Evolutionary conservation across 768 basidiomycete species (phyloP).

Genomic region (Termitomyces sp.): DNA sequence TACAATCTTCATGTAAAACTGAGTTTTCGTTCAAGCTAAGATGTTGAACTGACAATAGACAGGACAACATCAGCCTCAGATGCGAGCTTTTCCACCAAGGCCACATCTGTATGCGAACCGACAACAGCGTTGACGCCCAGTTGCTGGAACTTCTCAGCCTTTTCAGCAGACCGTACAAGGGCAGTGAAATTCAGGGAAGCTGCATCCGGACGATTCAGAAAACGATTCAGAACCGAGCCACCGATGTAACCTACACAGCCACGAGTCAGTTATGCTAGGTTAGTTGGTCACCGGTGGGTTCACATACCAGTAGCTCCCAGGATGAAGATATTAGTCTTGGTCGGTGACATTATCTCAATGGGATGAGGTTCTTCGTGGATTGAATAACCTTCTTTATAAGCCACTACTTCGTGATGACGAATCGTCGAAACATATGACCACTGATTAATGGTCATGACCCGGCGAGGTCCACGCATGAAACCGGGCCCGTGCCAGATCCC

Average conservation of each 20-base stretch:
- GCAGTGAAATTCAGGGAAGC: slow-evolving; percentile 36
- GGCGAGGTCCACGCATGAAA: too few species aligned
- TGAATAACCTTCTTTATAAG: too few species aligned
- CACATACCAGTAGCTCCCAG: slow-evolving; percentile 13
- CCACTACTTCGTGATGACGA: too few species aligned
- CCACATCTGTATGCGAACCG: slow-evolving; percentile 43
- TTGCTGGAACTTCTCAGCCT: slow-evolving; percentile 37
- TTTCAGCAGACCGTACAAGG: slow-evolving; percentile 40
- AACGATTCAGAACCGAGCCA: slow-evolving; percentile 39
- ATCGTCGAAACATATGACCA: too few species aligned
- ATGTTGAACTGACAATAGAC: slow-evolving; percentile 9
- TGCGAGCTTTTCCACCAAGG: slow-evolving; percentile 38
- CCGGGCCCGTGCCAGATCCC: too few species aligned
- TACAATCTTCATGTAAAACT: slow-evolving; percentile 5
- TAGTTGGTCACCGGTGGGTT: too few species aligned
- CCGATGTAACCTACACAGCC: slow-evolving; percentile 41
- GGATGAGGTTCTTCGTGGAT: neutral
- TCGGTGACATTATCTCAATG: neutral
- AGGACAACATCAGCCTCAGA: slow-evolving; percentile 29
- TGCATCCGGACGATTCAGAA: slow-evolving; percentile 33
- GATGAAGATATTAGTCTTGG: slow-evolving; percentile 12
- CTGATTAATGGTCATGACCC: too few species aligned
- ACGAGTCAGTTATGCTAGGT: neutral
- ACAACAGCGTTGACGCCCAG: slow-evolving; percentile 34
- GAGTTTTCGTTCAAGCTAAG: neutral